Conservation (phyloP, 2,329 filamentous ascomycete species). For the Rhynchosporium agropyri region DNA sequence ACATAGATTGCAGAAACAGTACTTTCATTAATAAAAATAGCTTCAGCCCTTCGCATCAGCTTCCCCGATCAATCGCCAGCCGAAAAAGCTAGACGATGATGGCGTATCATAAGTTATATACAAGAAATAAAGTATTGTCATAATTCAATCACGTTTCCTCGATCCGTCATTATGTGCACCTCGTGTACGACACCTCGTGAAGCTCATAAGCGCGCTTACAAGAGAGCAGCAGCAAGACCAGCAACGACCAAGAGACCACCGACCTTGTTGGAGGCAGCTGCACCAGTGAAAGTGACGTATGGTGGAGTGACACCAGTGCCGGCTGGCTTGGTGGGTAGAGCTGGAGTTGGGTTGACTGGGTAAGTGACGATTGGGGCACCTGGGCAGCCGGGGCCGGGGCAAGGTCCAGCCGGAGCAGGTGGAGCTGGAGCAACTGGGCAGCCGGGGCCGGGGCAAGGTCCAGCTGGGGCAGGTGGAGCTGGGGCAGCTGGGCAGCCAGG, state of each 20-base stretch:
- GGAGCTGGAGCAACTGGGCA: not conserved
- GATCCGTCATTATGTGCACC: not conserved
- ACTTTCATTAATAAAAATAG: constrained; percentile 2
- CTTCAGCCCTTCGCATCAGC: constrained; percentile 7
- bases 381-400: not conserved
- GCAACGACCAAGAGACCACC: constrained; percentile 4
- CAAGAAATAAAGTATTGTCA: not conserved
- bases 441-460: not conserved
- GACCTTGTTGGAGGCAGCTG: constrained; percentile 9
- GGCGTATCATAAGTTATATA: constrained; percentile 11
- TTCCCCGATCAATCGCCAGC: not conserved
- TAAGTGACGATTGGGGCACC: not conserved
- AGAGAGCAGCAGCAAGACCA: constrained; percentile 9
- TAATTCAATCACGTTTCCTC: not conserved
- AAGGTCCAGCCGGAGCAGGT: not conserved
- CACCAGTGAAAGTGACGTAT: not conserved
- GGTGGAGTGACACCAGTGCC: constrained; percentile 1
- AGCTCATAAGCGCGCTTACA: constrained; percentile 2
- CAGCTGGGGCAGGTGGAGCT: not conserved
- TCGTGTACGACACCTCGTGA: not conserved
- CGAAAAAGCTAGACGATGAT: not conserved
- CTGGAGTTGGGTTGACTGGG: constrained; percentile 1
- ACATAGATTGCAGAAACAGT: not conserved
- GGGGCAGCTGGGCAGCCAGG: not conserved
- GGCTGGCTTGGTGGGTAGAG: not conserved